Evolutionary conservation across 2,329 filamentous ascomycete genomes (phyloP), one percentile per base, ranked within the genome.

Genomic region (Ascochyta koolunga): DNA sequence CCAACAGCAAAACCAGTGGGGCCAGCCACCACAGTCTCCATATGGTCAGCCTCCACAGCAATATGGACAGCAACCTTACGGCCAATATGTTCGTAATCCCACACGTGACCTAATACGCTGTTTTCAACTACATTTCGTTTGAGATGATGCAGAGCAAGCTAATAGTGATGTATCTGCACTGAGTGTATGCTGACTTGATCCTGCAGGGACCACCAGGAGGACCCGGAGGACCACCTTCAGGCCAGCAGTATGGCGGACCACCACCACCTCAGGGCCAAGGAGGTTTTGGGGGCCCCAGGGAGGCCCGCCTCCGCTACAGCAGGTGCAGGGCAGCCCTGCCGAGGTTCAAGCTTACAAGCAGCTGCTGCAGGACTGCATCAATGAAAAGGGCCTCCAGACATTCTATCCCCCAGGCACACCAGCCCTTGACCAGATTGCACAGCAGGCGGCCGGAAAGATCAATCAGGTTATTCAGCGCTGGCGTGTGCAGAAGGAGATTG

Each of bases 351-450:
- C 78, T 10, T 87, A 86, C 74, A 83, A 84, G 70, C 80, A 83
- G 60, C 72, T 83, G 11, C 72, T 87, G 38, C 77, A 83, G 59
- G 70, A 72, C 32, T 81, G 81, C 4, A 82, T 88, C 61, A 83
- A 84, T 65, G 84, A 87, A 75, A 86, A 86, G 70, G 73, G 78
- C 11, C 74, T 88, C 10, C 81, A 86, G 58, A 68, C 66, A 45
- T 86, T 87, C 73, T 86, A 85, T 64, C 83, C 83, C 2, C 83
- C 81, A 8, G 80, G 81, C 56, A 80, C 79, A 43, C 80, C 78
- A 2, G 66, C 74, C 21, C 65, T 82, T 19, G 79, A 83, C 50
- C 78, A 81, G 58, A 82, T 83, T 49, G 82, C 82, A 4, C 69
- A 76, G 32, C 76, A 76, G 35, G 82, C 81, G 13, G 71, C 77